A percentile compares a stretch with the other conserved stretches of the same genome.
Conservation (phyloP, 495 filamentous ascomycete species). For the Podospora sp. region DNA sequence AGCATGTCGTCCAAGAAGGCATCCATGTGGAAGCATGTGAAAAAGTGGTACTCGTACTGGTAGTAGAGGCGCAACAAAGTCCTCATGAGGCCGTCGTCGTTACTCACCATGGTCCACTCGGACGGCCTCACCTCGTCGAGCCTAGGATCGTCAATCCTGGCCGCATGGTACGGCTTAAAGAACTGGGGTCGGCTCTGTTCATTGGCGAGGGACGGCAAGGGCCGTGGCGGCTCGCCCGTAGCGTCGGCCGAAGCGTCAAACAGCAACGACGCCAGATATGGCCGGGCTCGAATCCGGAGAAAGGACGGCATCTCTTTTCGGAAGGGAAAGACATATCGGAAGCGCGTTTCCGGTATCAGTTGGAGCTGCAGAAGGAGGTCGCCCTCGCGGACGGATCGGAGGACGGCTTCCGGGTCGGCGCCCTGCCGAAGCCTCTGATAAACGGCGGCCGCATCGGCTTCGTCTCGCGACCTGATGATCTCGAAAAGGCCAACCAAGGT, state of each 20-base stretch:
- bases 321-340: conserved; percentile 38
- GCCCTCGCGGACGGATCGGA: conserved; percentile 34
- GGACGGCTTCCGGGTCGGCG: conserved; percentile 30
- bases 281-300: conserved; percentile 29
- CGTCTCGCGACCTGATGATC: conserved; percentile 21
- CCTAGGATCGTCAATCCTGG: conserved; percentile 28
- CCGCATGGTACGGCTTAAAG: conserved; percentile 34
- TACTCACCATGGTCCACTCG: conserved; percentile 33
- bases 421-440: conserved; percentile 32
- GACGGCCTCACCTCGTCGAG: conserved; percentile 28
- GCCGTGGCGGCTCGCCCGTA: not conserved
- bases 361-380: conserved; percentile 38
- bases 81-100: conserved; percentile 32
- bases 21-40: conserved; percentile 34
- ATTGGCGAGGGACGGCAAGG: not conserved
- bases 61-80: conserved; percentile 29
- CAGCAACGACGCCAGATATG: conserved; percentile 34
- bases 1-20: conserved; percentile 36
- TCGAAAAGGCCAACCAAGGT: not conserved
- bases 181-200: not conserved
- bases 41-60: conserved; percentile 29
- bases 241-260: conserved; percentile 25
- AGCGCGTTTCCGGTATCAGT: conserved; percentile 31
- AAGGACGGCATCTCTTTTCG: conserved; percentile 28
- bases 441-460: conserved; percentile 32